A percentile compares a stretch with the other conserved stretches of the same genome.
These are phyloP conservation scores for Aspergillus quadrilineatus DNA, from an alignment of 2,329 filamentous ascomycete species.

Conservation along the genomic window DNA sequence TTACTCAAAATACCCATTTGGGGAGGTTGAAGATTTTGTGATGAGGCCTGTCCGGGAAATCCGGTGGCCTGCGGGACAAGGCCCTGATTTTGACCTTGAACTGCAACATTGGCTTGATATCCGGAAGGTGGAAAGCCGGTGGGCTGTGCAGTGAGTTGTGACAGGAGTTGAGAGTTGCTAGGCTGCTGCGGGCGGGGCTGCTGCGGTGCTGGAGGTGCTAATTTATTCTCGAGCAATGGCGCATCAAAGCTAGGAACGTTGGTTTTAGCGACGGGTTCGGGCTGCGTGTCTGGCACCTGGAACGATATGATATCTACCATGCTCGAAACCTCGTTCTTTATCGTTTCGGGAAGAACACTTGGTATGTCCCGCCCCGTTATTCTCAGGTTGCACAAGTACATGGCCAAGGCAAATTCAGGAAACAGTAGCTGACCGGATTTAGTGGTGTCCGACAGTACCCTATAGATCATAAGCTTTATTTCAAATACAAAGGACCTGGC, in stretches of 20 bases:
- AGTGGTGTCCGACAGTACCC: slow-evolving; percentile 91
- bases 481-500: slow-evolving; percentile 1
- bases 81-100: slow-evolving; percentile 41
- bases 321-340: slow-evolving; percentile 96
- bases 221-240: slow-evolving; percentile 50
- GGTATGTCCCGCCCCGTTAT: slow-evolving; percentile 84
- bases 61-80: slow-evolving; percentile 41
- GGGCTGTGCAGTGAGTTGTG: slow-evolving; percentile 55
- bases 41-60: slow-evolving; percentile 49
- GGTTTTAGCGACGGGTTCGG: slow-evolving; percentile 53
- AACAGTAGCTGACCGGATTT: slow-evolving; percentile 95
- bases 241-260: slow-evolving; percentile 72
- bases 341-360: slow-evolving; percentile 70
- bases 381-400: slow-evolving; percentile 97
- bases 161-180: slow-evolving; percentile 64
- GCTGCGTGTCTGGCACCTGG: slow-evolving; percentile 73
- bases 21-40: slow-evolving; percentile 62
- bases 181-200: slow-evolving; percentile 70
- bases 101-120: slow-evolving; percentile 47
- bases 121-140: slow-evolving; percentile 62
- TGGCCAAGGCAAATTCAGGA: slow-evolving; percentile 93
- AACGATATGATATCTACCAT: slow-evolving; percentile 99
- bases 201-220: slow-evolving; percentile 54
- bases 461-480: slow-evolving; percentile 36
- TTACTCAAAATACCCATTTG: slow-evolving; percentile 70